Base-by-base conservation (phyloP, 1,139 yeast species). In the Komagataea norvegica region DNA sequence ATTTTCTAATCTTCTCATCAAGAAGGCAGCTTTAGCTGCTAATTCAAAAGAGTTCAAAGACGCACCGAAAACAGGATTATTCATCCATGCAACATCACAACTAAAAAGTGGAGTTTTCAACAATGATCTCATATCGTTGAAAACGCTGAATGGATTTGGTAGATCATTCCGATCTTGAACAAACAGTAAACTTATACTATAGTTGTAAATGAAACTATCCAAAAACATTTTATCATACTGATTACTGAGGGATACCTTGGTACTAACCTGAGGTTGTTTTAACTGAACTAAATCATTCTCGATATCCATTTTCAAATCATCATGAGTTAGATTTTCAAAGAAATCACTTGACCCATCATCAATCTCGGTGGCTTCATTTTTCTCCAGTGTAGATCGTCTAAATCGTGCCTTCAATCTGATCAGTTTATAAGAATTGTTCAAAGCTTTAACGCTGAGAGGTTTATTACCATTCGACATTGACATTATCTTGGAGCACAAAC, bases 21-120 rank as follows among this genome's bases (percentile, higher is more conserved):
- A 41, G 62, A 68, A 70, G 0, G 66, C 54, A 3, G 66, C 54
- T 42, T 70, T 70, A 16, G 69, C 63, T 9, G 60, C 51, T 8
- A 64, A 51, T 40, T 68, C 74, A 46, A 60, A 64, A 28, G 64
- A 57, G 21, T 57, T 61, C 10, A 59, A 45, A 3, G 62, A 51
- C 8, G 67, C 61, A 2, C 68, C 68, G 29, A 57, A 44, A 1
- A 65, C 54, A 1, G 69, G 68, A 34, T 63, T 59, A 32, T 57
- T 57, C 54, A 64, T 52, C 69, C 68, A 66, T 3, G 48, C 40
- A 25, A 51, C 51, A 16, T 52, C 57, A 36, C 62, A 55, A 16
- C 48, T 47, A 37, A 59, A 64, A 2, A 66, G 44, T 1, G 67
- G 63, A 3, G 54, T 51, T 15, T 55, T 51, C 23, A 67, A 47